These are phyloP conservation scores for Petunia axillaris DNA, from an alignment of 257 asterid genomes.

Conservation along the genomic window DNA sequence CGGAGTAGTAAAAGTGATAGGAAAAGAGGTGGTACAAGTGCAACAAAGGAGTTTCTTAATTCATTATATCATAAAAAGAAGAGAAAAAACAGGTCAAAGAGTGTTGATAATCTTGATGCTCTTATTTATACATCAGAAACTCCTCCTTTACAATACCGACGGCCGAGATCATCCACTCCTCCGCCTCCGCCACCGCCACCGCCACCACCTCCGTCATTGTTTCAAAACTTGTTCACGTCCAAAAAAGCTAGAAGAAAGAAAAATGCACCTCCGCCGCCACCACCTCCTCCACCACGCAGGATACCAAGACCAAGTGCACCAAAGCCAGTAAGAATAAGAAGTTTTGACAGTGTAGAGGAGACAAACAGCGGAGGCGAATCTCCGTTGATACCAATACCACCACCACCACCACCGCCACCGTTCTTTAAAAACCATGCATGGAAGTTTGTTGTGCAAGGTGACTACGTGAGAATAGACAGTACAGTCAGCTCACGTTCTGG, in stretches of 20 bases:
- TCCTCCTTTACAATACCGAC: constrained; percentile 45
- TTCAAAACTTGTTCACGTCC: constrained; percentile 59
- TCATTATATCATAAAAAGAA: constrained; percentile 78
- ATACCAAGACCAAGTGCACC: constrained; percentile 31
- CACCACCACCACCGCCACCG: constrained; percentile 79
- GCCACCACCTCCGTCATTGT: constrained; percentile 61
- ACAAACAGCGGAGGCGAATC: constrained; percentile 72
- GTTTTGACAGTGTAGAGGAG: constrained; percentile 48
- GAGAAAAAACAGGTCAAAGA: constrained; percentile 70
- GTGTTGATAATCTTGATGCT: constrained; percentile 67
- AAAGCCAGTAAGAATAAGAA: constrained; percentile 34
- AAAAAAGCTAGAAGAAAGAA: constrained; percentile 65
- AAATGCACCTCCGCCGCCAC: constrained; percentile 44
- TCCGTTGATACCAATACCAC: constrained; percentile 55
- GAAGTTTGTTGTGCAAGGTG: constrained; percentile 87
- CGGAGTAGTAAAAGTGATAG: constrained; percentile 48
- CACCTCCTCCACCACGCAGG: constrained; percentile 33
- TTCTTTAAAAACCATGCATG: constrained; percentile 63
- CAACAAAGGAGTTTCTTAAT: constrained; percentile 72
- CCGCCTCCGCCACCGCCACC: constrained; percentile 55
- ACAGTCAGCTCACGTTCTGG: constrained; percentile 64
- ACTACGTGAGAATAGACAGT: constrained; percentile 76
- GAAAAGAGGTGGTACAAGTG: constrained; percentile 61
- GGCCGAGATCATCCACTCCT: constrained; percentile 48
- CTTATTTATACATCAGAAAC: constrained; percentile 58